Evolutionary conservation across 345 rosid species (phyloP), one percentile per base, ranked within the genome.

Genomic region (Euphorbia pulcherrima): DNA sequence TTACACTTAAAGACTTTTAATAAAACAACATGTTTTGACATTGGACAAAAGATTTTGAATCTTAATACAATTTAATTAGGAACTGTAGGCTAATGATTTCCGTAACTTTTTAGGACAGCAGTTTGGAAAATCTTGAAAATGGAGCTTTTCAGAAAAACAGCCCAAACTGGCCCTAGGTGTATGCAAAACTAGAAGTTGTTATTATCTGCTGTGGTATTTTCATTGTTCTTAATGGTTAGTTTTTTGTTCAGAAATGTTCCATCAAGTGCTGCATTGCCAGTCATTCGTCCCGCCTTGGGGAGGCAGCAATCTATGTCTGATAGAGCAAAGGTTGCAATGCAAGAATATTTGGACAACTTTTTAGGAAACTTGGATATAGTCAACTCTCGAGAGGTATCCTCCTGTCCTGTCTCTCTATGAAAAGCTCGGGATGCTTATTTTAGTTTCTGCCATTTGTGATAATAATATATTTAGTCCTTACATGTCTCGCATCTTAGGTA

Each of bases 261-360:
- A 20, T 90, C 99, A 62, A 91, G 83, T 67, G 99, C 99, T 75
- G 99, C 96, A 74, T 81, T 94, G 70, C 90, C 96, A 40, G 89
- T 94, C 67, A 87, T 94, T 69, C 92, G 96, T 58, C 99, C 99
- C 20, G 86, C 87, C 39, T 68, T 94, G 66, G 96, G 96, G 67
- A 87, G 96, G 81, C 99, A 91, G 71, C 84, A 90, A 73, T 88
- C 99, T 1, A 87, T 94, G 72, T 86, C 99, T 1, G 96, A 85
- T 50, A 83, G 89, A 77, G 96, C 96, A 59, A 94, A 94, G 85
- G 86, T 82, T 73, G 97, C 99, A 51, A 94, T 94, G 99, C 97
- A 94, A 71, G 88, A 85, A 69, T 94, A 94, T 74, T 71, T 94
- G 69, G 92, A 92, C 78, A 90, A 88, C 71, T 94, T 94, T 82